These are phyloP conservation scores for Backusella australiensis DNA, from an alignment of 192 early-diverging fungal genomes.

Conservation along the genomic window DNA sequence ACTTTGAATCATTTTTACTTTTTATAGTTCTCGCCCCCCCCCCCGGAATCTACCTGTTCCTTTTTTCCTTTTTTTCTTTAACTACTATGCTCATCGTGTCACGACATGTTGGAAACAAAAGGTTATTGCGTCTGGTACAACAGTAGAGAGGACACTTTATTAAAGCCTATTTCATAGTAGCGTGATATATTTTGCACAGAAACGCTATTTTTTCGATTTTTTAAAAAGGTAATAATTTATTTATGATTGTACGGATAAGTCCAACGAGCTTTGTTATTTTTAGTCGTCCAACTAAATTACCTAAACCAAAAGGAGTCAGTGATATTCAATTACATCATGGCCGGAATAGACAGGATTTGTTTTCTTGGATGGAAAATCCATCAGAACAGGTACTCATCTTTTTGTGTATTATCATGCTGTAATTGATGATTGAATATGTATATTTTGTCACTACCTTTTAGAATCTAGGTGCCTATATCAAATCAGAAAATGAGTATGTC, in stretches of 20 bases:
- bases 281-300: conserved; percentile 30
- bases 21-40: background rate
- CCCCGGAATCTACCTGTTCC: background rate
- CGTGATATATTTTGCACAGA: conserved; percentile 2
- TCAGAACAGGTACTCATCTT: conserved; percentile 39
- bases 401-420: background rate
- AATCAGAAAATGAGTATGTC: conserved; percentile 50
- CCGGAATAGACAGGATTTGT: conserved; percentile 43
- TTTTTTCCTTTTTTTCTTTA: background rate
- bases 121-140: background rate
- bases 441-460: conserved; percentile 19
- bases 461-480: conserved; percentile 45
- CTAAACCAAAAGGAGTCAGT: conserved; percentile 36
- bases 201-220: conserved; percentile 1
- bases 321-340: conserved; percentile 40
- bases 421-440: background rate
- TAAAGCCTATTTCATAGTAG: background rate
- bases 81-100: background rate
- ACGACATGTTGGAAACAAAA: background rate
- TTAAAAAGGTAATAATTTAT: conserved; percentile 7
- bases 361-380: conserved; percentile 52
- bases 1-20: conserved; percentile 7
- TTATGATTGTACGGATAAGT: background rate
- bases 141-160: background rate
- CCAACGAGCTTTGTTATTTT: background rate